These are phyloP conservation scores for Albifimbria verrucaria DNA, from an alignment of 2,329 filamentous ascomycete species.

Conservation along the genomic window DNA sequence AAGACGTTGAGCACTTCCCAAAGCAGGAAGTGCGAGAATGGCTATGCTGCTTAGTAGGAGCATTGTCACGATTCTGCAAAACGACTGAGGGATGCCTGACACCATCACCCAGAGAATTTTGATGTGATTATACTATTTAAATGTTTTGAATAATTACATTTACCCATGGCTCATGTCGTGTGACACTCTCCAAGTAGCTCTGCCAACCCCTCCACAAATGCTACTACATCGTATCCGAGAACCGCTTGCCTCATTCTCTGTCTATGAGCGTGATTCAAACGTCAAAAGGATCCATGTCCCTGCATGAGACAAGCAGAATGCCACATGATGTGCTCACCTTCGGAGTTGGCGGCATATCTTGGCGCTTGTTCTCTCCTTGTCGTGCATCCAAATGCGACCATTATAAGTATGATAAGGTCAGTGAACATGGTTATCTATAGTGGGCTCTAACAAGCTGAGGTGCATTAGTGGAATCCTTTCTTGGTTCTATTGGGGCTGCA, in stretches of 20 bases:
- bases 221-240: not conserved
- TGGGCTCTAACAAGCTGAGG: not conserved
- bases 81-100: not conserved
- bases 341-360: not conserved
- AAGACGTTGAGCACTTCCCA: not conserved
- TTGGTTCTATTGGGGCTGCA: not conserved
- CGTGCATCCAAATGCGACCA: not conserved
- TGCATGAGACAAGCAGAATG: not conserved
- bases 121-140: not conserved
- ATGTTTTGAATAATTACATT: not conserved
- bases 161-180: not conserved
- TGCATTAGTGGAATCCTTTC: not conserved
- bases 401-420: not conserved
- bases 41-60: not conserved
- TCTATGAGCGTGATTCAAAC: not conserved
- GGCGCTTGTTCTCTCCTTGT: not conserved
- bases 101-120: too few relatives aligned
- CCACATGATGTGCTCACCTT: not conserved
- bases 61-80: not conserved
- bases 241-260: not conserved
- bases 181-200: not conserved
- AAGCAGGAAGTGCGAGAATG: not conserved
- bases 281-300: not conserved
- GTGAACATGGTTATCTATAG: not conserved
- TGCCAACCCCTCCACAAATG: not conserved